phyloP scores from a whole-genome alignment of 768 basidiomycete species.

The Russula dissimulans region DNA sequence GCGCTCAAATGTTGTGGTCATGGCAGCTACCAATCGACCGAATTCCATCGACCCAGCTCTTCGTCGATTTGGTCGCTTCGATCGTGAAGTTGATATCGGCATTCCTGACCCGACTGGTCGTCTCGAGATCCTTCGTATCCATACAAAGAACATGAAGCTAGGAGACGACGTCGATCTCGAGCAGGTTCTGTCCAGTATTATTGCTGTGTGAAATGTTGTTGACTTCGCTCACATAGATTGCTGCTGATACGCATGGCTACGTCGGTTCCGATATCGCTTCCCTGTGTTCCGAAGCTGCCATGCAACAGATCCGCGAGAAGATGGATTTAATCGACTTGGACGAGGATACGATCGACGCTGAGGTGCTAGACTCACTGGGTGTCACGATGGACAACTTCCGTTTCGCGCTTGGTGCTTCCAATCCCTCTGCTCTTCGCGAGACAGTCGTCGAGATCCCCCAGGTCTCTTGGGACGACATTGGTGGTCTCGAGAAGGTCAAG shows the following conservation, averaged over 20 bases:
- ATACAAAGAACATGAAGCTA: slow-evolving; percentile 99
- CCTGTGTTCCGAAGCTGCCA: slow-evolving; percentile 97
- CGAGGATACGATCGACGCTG: slow-evolving; percentile 98
- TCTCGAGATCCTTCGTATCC: slow-evolving; percentile 96
- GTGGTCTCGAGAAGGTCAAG: slow-evolving; percentile 99
- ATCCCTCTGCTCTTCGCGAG: slow-evolving; percentile 97
- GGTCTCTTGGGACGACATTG: slow-evolving; percentile 98
- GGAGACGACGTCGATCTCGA: slow-evolving; percentile 95
- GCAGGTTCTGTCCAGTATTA: slow-evolving; percentile 43
- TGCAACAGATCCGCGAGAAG: slow-evolving; percentile 99
- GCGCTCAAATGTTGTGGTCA: slow-evolving; percentile 97
- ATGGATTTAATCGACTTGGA: slow-evolving; percentile 97
- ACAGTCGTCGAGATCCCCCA: slow-evolving; percentile 99
- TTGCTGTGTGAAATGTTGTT: slow-evolving; percentile 8
- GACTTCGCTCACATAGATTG: slow-evolving; percentile 52
- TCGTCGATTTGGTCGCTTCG: slow-evolving; percentile 97
- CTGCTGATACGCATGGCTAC: slow-evolving; percentile 98
- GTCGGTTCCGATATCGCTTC: slow-evolving; percentile 98
- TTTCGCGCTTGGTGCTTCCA: slow-evolving; percentile 93
- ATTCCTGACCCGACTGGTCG: slow-evolving; percentile 99
- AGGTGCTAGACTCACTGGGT: slow-evolving; percentile 96
- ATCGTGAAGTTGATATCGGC: slow-evolving; percentile 98
- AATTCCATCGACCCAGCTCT: slow-evolving; percentile 99
- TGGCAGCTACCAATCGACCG: slow-evolving; percentile 98
- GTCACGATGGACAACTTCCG: slow-evolving; percentile 99